Conservation (phyloP, 2,329 filamentous ascomycete species). For the Ceratocystis destructans region DNA sequence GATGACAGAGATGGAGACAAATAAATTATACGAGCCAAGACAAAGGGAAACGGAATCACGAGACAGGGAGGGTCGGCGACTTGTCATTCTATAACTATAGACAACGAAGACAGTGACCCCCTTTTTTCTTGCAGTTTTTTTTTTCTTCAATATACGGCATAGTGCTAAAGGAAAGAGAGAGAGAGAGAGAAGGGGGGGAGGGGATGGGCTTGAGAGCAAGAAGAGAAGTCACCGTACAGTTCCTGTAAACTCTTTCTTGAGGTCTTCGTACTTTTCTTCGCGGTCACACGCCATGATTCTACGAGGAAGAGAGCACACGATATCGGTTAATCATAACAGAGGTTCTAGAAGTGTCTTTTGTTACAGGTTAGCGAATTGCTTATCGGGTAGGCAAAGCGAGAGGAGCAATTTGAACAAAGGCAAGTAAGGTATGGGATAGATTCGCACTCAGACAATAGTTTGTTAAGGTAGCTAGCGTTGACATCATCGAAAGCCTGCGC, state of each 20-base stretch:
- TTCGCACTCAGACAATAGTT: conserved; percentile 63
- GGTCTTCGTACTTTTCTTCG: conserved; percentile 70
- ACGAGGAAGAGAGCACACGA: conserved; percentile 21
- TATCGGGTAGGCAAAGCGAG: background rate
- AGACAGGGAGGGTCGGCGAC: conserved; percentile 19
- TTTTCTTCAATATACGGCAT: background rate
- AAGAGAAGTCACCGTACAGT: conserved; percentile 50
- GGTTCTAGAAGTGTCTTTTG: conserved; percentile 6
- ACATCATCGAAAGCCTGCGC: conserved; percentile 83
- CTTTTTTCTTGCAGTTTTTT: too few relatives aligned
- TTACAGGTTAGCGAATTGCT: conserved; percentile 15
- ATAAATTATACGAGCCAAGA: conserved; percentile 9
- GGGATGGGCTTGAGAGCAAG: conserved; percentile 10
- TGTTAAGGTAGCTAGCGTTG: conserved; percentile 89
- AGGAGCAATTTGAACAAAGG: background rate
- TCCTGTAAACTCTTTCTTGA: conserved; percentile 69
- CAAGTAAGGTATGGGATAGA: background rate
- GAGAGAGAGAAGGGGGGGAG: too few relatives aligned
- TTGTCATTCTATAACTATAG: conserved; percentile 22
- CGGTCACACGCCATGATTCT: conserved; percentile 93
- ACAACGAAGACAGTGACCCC: background rate
- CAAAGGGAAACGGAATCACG: conserved; percentile 21
- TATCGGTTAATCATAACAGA: conserved; percentile 10
- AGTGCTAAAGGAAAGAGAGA: background rate
- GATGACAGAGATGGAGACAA: conserved; percentile 21